These are phyloP conservation scores for Termitomyces sp. DNA, from an alignment of 768 basidiomycete genomes.

Conservation along the genomic window DNA sequence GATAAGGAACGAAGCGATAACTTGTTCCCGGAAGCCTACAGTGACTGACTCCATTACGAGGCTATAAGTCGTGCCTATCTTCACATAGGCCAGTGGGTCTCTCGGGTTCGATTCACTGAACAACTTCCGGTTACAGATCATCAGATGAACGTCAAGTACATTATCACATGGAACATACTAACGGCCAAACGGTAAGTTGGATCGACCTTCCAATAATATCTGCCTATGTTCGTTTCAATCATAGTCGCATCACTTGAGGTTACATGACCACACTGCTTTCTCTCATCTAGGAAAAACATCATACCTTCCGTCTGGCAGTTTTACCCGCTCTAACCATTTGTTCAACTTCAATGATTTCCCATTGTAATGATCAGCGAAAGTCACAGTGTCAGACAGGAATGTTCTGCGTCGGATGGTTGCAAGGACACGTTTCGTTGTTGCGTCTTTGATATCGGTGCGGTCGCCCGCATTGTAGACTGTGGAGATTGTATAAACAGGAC, in stretches of 20 bases:
- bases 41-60: slow-evolving; percentile 5
- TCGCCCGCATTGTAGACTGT: slow-evolving; percentile 13
- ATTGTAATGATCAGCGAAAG: slow-evolving; percentile 11
- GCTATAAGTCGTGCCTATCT: not conserved
- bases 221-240: not conserved
- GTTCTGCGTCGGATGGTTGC: slow-evolving; percentile 13
- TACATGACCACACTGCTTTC: not conserved
- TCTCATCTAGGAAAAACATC: not conserved
- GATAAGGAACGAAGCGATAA: slow-evolving; percentile 6
- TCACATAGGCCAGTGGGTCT: not conserved
- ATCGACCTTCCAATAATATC: slow-evolving; percentile 1
- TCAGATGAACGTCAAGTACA: not conserved
- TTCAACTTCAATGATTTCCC: slow-evolving; percentile 16
- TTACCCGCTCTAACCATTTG: slow-evolving; percentile 15
- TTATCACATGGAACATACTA: not conserved
- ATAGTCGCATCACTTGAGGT: not conserved
- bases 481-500: slow-evolving; percentile 14
- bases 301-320: slow-evolving; percentile 11
- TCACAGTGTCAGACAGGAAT: slow-evolving; percentile 18
- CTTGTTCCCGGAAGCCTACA: not conserved
- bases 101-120: not conserved
- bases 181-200: slow-evolving; percentile 2
- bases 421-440: slow-evolving; percentile 11
- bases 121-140: not conserved
- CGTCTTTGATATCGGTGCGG: slow-evolving; percentile 17